Conservation (phyloP, 2,329 filamentous ascomycete genomes). For the Neoarthrinium moseri region DNA sequence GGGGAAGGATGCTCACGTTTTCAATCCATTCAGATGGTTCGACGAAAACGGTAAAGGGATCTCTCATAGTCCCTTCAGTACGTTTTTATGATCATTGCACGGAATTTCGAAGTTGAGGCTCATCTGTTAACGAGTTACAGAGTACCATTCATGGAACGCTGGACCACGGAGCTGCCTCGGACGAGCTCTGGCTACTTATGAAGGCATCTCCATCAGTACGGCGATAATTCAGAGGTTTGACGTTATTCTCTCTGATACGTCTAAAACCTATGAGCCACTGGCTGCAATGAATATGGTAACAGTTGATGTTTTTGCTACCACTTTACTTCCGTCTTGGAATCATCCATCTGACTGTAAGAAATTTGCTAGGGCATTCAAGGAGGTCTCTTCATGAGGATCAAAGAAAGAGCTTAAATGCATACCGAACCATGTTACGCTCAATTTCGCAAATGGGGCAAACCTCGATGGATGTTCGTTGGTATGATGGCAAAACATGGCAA, state of each 20-base stretch:
- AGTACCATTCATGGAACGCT: neutral
- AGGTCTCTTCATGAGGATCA: neutral
- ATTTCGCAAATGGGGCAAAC: too few species aligned
- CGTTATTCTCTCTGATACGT: neutral
- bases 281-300: neutral
- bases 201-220: neutral
- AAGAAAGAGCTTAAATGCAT: too few species aligned
- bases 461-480: too few species aligned
- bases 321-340: neutral
- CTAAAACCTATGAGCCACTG: neutral
- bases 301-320: neutral
- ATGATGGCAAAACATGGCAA: too few species aligned
- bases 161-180: neutral
- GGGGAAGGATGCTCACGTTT: neutral
- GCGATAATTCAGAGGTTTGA: neutral
- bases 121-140: neutral
- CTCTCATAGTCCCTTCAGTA: neutral
- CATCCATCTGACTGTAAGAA: too few species aligned
- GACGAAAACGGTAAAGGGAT: neutral
- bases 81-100: neutral
- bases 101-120: neutral
- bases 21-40: neutral
- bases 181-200: neutral
- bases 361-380: neutral
- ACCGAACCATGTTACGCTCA: too few species aligned